Percentiles rank a stretch among this genome's conserved stretches.
Evolutionary conservation across 306 rosid genomes (phyloP).

Genomic region (Vachellia pachyceras): DNA sequence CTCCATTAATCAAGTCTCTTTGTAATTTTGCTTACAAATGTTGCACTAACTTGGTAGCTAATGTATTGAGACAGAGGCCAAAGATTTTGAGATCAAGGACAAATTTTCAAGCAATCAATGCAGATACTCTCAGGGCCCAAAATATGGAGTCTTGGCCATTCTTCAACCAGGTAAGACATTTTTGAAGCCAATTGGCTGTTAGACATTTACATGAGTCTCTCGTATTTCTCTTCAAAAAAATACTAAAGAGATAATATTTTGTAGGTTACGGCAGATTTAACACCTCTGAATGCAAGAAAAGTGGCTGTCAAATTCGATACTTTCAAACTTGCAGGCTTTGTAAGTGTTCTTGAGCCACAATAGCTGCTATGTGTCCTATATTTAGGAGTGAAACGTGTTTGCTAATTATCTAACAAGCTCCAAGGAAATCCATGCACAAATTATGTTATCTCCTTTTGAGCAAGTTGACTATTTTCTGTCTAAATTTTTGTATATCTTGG

Average conservation of each 20-base stretch:
- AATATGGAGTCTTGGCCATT: conserved; percentile 94
- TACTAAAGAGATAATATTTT: conserved; percentile 27
- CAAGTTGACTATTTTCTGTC: background rate
- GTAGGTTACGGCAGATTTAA: conserved; percentile 92
- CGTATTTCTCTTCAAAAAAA: background rate
- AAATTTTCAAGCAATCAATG: conserved; percentile 88
- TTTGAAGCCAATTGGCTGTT: conserved; percentile 19
- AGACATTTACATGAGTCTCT: conserved; percentile 14
- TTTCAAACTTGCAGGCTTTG: conserved; percentile 85
- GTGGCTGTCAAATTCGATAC: conserved; percentile 87
- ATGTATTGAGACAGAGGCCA: conserved; percentile 65
- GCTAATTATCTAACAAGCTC: conserved; percentile 24
- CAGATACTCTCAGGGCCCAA: conserved; percentile 85
- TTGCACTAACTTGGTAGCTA: conserved; percentile 28
- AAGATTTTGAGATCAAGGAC: conserved; percentile 74
- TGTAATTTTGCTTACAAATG: conserved; percentile 1
- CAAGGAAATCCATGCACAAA: background rate
- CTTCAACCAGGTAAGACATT: conserved; percentile 78
- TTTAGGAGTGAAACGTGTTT: conserved; percentile 27
- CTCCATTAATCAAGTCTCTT: background rate
- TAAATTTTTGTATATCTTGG: background rate
- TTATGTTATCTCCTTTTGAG: conserved; percentile 5
- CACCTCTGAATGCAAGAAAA: conserved; percentile 81
- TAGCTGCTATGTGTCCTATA: conserved; percentile 22
- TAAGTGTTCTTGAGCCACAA: conserved; percentile 49